Evolutionary conservation across 148 eudicot genomes (phyloP).

Genomic region (Fagopyrum homotropicum): DNA sequence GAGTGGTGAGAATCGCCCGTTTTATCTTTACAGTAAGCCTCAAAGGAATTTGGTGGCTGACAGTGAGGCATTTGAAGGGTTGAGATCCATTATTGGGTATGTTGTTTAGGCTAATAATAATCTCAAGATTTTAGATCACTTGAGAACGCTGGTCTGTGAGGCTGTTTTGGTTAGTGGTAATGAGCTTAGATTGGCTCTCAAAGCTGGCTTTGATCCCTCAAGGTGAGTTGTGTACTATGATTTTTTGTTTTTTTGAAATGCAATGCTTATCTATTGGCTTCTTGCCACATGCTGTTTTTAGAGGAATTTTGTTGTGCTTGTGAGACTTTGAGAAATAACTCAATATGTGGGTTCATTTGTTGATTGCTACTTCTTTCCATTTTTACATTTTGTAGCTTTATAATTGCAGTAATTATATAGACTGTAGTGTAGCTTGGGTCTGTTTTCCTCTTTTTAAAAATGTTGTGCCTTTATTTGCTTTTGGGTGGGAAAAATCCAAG

Average conservation of each 20-base stretch:
- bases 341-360: too few relatives aligned
- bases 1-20: constrained; percentile 70
- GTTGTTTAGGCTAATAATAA: constrained; percentile 95
- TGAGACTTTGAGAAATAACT: too few relatives aligned
- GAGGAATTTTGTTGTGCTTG: too few relatives aligned
- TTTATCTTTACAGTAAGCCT: constrained; percentile 81
- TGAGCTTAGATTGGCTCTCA: constrained; percentile 78
- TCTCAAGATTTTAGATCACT: constrained; percentile 86
- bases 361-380: too few relatives aligned
- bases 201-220: constrained; percentile 81
- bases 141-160: constrained; percentile 80
- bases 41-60: constrained; percentile 88
- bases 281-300: background rate
- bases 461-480: background rate
- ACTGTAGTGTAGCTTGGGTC: too few relatives aligned
- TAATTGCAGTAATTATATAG: too few relatives aligned
- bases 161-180: constrained; percentile 95
- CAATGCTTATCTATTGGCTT: too few relatives aligned
- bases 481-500: background rate
- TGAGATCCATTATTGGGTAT: constrained; percentile 78
- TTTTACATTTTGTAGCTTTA: too few relatives aligned
- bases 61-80: constrained; percentile 68
- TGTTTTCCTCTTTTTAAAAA: background rate
- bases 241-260: too few relatives aligned
- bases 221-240: constrained; percentile 18